Percentiles rank a stretch among this genome's conserved stretches.
phyloP scores from a whole-genome alignment of 23 red algal species.

The Chondrus crispus region DNA sequence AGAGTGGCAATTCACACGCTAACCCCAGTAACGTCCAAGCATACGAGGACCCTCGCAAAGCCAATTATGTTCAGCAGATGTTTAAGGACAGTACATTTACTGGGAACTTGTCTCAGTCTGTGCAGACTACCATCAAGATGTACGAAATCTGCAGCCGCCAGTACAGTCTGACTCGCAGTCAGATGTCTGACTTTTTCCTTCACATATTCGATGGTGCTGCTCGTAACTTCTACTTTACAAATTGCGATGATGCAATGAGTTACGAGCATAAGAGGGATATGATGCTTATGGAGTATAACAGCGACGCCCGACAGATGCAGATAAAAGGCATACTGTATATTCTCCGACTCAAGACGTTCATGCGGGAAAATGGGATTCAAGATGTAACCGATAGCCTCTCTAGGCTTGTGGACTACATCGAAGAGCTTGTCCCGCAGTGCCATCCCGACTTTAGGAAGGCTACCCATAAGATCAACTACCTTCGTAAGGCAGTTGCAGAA shows the following conservation, averaged over 20 bases:
- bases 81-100: constrained; percentile 23
- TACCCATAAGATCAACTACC: background rate
- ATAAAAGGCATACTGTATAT: background rate
- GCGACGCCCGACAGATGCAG: background rate
- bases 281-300: constrained; percentile 11
- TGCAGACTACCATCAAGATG: background rate
- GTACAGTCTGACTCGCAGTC: background rate
- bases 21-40: background rate
- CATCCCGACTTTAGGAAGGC: background rate
- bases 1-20: background rate
- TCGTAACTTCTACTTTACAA: constrained; percentile 31
- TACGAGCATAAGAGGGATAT: too few relatives aligned
- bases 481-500: background rate
- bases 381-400: background rate
- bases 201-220: constrained; percentile 26
- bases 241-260: too few relatives aligned
- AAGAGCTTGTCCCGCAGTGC: constrained; percentile 4
- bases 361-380: background rate
- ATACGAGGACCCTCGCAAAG: constrained; percentile 8
- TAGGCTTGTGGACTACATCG: background rate
- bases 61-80: constrained; percentile 27
- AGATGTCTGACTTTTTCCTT: constrained; percentile 37
- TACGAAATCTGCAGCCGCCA: constrained; percentile 35
- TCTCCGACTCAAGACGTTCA: background rate
- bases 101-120: constrained; percentile 28